Base-by-base conservation (phyloP, 2,329 filamentous ascomycete species). In the Microdochium bolleyi region DNA sequence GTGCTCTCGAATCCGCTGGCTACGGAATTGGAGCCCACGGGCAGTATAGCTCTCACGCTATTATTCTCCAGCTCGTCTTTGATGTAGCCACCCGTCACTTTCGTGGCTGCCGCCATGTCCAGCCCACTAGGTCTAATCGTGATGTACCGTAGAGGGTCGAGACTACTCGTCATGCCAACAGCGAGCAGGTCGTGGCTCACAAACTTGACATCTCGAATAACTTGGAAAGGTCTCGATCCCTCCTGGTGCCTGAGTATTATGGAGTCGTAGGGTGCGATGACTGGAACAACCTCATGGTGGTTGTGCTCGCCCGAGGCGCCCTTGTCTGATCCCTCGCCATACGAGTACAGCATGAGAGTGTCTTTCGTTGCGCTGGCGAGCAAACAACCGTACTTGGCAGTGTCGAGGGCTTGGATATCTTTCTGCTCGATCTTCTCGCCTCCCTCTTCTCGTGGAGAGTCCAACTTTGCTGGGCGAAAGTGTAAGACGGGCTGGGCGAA, bases 11-110 rank as follows among this genome's bases (percentile, higher is more conserved):
- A 66, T 1, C 70, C 67, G 11, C 61, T 62, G 2, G 60, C 60
- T 21, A 67, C 37, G 3, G 65, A 64, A 14, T 62, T 57, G 9
- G 62, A 58, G 14, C 68, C 61, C 0, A 80, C 64, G 1, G 75
- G 71, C 32, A 78, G 70, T 2, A 82, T 69, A 0, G 76, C 74
- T 32, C 74, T 65, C 11, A 76, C 69, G 0, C 70, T 75, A 4
- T 65, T 57, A 11, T 65, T 62, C 0, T 56, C 57, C 24, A 64
- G 55, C 49, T 51, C 53, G 32, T 67, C 66, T 32, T 59, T 52
- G 1, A 54, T 41, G 49, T 64, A 55, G 5, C 69, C 24, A 0
- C 57, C 54, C 3, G 58, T 54, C 19, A 68, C 67, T 34, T 67
- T 71, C 2, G 68, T 63, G 0, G 68, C 63, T 0, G 67, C 58